phyloP scores from a whole-genome alignment of 78 protist species.

The Guillardia theta region DNA sequence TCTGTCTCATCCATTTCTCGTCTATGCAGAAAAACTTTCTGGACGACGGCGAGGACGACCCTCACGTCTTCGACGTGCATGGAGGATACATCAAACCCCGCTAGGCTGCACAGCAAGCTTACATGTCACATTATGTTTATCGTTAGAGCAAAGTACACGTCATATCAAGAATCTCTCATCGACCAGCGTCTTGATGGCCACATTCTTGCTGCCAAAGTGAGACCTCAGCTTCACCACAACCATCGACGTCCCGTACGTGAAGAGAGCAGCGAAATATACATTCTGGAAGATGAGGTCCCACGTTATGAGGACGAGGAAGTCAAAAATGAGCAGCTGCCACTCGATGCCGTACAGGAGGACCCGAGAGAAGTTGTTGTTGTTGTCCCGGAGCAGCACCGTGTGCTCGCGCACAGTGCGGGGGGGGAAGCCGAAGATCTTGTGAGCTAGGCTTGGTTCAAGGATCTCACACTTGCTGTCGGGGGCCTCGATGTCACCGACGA shows the following conservation, averaged over 20 bases:
- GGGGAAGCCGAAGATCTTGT: not conserved
- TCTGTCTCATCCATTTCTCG: no score
- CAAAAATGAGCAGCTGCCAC: not conserved
- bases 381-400: not conserved
- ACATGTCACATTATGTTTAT: not conserved
- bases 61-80: not conserved
- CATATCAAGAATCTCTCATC: not conserved
- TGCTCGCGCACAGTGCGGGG: not conserved
- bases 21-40: no score
- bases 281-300: conserved; percentile 18
- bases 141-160: not conserved
- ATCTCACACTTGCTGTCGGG: not conserved
- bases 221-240: not conserved
- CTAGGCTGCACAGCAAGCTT: not conserved
- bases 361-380: not conserved
- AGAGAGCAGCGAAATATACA: not conserved
- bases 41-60: no score
- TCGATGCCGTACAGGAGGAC: not conserved
- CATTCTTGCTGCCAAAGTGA: not conserved
- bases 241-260: not conserved
- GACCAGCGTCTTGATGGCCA: not conserved
- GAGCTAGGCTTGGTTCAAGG: not conserved
- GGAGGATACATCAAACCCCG: not conserved
- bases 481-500: not conserved
- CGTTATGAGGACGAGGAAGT: not conserved